phyloP scores from a whole-genome alignment of 1,284 basidiomycete genomes.

The Sanghuangporus sanghuang region DNA sequence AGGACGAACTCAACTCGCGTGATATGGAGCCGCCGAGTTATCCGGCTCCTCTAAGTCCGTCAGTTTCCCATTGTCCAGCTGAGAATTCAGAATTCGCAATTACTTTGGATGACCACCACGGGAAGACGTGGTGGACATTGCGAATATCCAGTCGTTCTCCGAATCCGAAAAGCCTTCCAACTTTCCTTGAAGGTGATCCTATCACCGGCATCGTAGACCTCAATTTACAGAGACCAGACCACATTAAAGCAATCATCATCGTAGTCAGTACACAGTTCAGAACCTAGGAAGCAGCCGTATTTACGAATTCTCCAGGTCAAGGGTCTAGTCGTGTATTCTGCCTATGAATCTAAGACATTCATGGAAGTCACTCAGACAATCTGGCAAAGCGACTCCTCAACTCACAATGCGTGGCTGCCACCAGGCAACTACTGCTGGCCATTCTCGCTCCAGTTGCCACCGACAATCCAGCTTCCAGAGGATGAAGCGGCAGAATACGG shows the following conservation, averaged over 20 bases:
- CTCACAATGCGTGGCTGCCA: constrained; percentile 6
- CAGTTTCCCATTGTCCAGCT: background rate
- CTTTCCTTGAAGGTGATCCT: constrained; percentile 16
- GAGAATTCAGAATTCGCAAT: background rate
- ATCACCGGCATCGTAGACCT: constrained; percentile 17
- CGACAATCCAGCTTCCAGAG: background rate
- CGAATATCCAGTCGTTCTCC: constrained; percentile 11
- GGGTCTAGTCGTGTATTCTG: constrained; percentile 4
- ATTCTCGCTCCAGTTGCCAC: constrained; percentile 16
- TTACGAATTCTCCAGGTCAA: background rate
- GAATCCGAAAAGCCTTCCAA: constrained; percentile 5
- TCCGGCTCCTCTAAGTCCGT: background rate
- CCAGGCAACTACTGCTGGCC: constrained; percentile 17
- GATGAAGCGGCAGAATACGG: background rate
- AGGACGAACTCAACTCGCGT: background rate
- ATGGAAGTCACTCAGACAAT: constrained; percentile 7
- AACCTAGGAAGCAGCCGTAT: background rate
- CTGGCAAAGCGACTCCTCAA: constrained; percentile 9
- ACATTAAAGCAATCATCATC: constrained; percentile 11
- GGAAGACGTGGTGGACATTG: constrained; percentile 10
- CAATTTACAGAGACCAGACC: constrained; percentile 14
- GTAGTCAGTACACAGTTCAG: background rate
- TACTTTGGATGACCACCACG: constrained; percentile 7
- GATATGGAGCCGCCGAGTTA: background rate
- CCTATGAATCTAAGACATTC: constrained; percentile 13